These are phyloP conservation scores for Scedosporium boydii DNA, from an alignment of 2,329 filamentous ascomycete genomes.

Conservation along the genomic window DNA sequence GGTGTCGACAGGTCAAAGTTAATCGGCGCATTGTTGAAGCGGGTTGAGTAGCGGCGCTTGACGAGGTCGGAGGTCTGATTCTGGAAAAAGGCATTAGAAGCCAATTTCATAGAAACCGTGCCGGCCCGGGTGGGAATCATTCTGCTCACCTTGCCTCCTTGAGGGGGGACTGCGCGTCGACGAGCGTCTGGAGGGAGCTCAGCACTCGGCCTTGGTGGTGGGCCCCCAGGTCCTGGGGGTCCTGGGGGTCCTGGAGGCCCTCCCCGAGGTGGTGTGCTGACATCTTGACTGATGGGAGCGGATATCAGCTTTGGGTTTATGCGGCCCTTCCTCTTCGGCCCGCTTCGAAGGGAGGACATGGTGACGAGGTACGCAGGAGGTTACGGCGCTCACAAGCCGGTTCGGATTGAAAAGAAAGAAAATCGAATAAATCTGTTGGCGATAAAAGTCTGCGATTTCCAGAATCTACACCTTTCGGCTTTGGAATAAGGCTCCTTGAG, in stretches of 20 bases:
- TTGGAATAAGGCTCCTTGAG: background rate
- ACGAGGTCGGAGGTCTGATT: slow-evolving; percentile 68
- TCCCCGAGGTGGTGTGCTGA: slow-evolving; percentile 15
- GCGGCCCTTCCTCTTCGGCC: slow-evolving; percentile 50
- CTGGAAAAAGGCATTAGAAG: slow-evolving; percentile 12
- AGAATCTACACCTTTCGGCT: background rate
- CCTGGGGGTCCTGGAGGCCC: slow-evolving; percentile 11
- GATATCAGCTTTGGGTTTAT: slow-evolving; percentile 58
- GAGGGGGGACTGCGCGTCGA: slow-evolving; percentile 37
- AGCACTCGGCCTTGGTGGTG: slow-evolving; percentile 10
- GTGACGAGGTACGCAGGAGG: slow-evolving; percentile 8
- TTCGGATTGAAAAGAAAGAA: too few species aligned
- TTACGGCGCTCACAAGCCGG: background rate
- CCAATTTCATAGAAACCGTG: background rate
- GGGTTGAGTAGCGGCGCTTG: slow-evolving; percentile 87
- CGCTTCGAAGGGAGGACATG: slow-evolving; percentile 57
- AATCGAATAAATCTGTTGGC: too few species aligned
- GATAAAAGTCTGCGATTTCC: background rate
- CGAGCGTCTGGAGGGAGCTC: slow-evolving; percentile 27
- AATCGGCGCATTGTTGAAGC: slow-evolving; percentile 62
- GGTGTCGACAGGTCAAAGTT: slow-evolving; percentile 62
- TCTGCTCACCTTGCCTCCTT: slow-evolving; percentile 44
- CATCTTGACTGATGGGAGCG: slow-evolving; percentile 46
- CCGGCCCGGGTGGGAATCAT: background rate
- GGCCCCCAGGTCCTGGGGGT: slow-evolving; percentile 9